Percentiles rank a stretch among this genome's conserved stretches.
Evolutionary conservation across 495 filamentous ascomycete genomes (phyloP).

Genomic region (Monascus purpureus): DNA sequence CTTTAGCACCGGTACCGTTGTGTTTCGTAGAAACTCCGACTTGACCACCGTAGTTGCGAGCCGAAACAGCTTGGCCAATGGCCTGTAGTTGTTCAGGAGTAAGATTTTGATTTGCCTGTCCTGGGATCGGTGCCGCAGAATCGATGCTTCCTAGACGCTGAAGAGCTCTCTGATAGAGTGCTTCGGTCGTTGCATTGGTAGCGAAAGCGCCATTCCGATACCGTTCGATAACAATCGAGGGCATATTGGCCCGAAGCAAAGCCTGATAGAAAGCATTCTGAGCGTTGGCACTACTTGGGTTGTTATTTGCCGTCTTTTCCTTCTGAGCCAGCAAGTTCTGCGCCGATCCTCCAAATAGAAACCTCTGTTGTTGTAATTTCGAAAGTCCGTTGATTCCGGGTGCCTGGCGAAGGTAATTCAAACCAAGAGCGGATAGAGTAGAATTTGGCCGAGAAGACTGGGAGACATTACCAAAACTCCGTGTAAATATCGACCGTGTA

Average conservation of each 20-base stretch:
- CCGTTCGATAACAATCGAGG: constrained; percentile 77
- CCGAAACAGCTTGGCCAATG: constrained; percentile 75
- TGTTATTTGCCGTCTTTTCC: constrained; percentile 84
- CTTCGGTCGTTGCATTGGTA: constrained; percentile 54
- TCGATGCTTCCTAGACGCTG: constrained; percentile 46
- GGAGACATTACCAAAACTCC: constrained; percentile 4
- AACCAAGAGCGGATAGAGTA: constrained; percentile 17
- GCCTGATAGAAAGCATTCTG: constrained; percentile 91
- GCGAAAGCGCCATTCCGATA: constrained; percentile 79
- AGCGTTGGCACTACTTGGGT: constrained; percentile 67
- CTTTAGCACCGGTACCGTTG: constrained; percentile 53
- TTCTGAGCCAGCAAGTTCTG: constrained; percentile 50
- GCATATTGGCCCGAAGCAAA: constrained; percentile 81
- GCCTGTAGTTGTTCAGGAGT: constrained; percentile 59
- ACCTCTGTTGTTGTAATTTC: constrained; percentile 27
- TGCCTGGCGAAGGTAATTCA: constrained; percentile 11
- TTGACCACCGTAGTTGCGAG: constrained; percentile 54
- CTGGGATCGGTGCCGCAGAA: constrained; percentile 17
- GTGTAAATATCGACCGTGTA: no score
- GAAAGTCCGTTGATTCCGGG: constrained; percentile 13
- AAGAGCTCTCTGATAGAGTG: constrained; percentile 61
- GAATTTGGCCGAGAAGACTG: constrained; percentile 22
- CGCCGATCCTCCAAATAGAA: constrained; percentile 41
- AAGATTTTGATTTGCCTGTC: constrained; percentile 25
- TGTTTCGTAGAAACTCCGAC: constrained; percentile 28